Conservation (phyloP, 352 stramenopile species). For the Phytophthora tubulina region DNA sequence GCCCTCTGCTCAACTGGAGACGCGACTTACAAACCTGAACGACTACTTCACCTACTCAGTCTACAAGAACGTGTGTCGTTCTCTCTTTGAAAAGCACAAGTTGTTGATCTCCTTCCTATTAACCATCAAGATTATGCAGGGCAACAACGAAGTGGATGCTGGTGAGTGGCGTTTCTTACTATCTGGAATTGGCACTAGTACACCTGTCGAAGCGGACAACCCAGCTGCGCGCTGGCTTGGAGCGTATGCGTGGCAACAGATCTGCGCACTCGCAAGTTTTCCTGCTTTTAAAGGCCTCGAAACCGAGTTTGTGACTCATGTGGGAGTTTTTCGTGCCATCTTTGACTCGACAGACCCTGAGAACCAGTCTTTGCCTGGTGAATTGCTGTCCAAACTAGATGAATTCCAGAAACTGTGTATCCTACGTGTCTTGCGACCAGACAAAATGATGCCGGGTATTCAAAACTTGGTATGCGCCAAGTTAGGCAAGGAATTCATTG, state of each 20-base stretch:
- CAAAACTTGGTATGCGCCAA: constrained; percentile 91
- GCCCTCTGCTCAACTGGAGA: constrained; percentile 69
- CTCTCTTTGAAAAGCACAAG: constrained; percentile 95
- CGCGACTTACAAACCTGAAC: constrained; percentile 89
- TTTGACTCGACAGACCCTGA: constrained; percentile 90
- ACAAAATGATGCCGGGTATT: constrained; percentile 92
- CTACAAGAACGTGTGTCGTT: constrained; percentile 95
- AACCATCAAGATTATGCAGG: constrained; percentile 91
- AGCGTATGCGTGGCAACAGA: constrained; percentile 79
- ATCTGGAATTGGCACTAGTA: constrained; percentile 70
- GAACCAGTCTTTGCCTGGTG: constrained; percentile 79
- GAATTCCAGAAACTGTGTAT: constrained; percentile 87
- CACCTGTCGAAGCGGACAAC: constrained; percentile 34
- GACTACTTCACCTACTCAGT: constrained; percentile 95
- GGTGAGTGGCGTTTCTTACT: constrained; percentile 94
- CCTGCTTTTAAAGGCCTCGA: constrained; percentile 48
- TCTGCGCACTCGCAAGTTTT: constrained; percentile 46
- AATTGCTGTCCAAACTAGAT: constrained; percentile 67
- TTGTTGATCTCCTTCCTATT: constrained; percentile 94
- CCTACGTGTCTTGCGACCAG: constrained; percentile 79
- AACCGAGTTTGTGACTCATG: constrained; percentile 50
- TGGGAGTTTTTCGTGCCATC: constrained; percentile 64
- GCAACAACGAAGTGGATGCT: constrained; percentile 78
- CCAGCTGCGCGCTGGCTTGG: constrained; percentile 60
- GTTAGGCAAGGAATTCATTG: constrained; percentile 91